phyloP scores from a whole-genome alignment of 768 basidiomycete species.

The Phylloporus sp. region DNA sequence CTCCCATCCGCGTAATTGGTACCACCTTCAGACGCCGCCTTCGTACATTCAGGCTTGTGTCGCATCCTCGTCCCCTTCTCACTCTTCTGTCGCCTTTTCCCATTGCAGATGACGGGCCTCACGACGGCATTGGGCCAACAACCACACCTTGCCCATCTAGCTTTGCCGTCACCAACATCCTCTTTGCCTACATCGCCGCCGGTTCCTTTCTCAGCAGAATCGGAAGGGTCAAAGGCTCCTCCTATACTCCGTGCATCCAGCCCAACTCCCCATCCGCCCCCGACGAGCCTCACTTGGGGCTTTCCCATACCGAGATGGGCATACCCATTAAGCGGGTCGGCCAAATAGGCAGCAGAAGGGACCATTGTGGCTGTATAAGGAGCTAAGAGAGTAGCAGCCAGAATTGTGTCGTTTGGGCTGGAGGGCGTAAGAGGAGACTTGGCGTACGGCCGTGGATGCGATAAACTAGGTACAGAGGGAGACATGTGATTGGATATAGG shows the following conservation, averaged over 20 bases:
- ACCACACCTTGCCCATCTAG: constrained; percentile 55
- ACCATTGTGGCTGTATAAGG: constrained; percentile 63
- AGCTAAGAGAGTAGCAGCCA: constrained; percentile 53
- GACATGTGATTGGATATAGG: constrained; percentile 24
- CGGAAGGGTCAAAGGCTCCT: constrained; percentile 28
- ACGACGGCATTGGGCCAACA: constrained; percentile 51
- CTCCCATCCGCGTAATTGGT: neutral
- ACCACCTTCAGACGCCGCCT: constrained; percentile 2
- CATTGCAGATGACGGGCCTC: constrained; percentile 39
- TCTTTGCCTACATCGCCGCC: constrained; percentile 18
- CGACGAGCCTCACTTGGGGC: constrained; percentile 76
- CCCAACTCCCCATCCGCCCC: constrained; percentile 71
- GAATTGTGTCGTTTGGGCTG: constrained; percentile 54
- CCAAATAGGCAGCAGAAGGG: constrained; percentile 64
- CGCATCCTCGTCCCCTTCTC: constrained; percentile 17
- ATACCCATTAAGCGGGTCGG: constrained; percentile 85
- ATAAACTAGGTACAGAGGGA: constrained; percentile 18
- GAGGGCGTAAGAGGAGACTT: constrained; percentile 32
- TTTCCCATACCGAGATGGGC: constrained; percentile 79
- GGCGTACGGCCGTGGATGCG: constrained; percentile 13
- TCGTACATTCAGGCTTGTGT: constrained; percentile 17
- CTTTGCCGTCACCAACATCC: constrained; percentile 38
- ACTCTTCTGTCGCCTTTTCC: constrained; percentile 14
- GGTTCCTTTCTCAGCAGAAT: constrained; percentile 18
- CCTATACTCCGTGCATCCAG: constrained; percentile 78